Percentiles rank a stretch among this genome's conserved stretches.
phyloP scores from a whole-genome alignment of 208 protist genomes.

The Trypanosoma melophagium region DNA sequence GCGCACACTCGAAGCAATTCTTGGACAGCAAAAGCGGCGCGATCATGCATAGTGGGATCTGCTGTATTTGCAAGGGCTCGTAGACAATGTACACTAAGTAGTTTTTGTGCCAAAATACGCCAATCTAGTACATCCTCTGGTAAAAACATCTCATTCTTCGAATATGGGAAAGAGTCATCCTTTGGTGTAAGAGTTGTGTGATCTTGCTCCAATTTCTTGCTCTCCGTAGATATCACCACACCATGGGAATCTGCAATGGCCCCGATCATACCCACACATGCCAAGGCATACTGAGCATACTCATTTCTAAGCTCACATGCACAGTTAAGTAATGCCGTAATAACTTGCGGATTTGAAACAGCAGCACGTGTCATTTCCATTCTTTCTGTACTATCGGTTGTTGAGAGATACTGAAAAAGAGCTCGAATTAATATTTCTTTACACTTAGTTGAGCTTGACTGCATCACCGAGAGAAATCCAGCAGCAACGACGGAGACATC shows the following conservation, averaged over 20 bases:
- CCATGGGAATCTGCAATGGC: slow-evolving; percentile 37
- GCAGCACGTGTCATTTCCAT: slow-evolving; percentile 61
- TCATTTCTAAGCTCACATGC: slow-evolving; percentile 48
- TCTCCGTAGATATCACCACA: not conserved
- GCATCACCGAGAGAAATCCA: slow-evolving; percentile 73
- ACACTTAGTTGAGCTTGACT: slow-evolving; percentile 69
- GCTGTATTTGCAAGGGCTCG: slow-evolving; percentile 75
- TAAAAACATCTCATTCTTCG: slow-evolving; percentile 4
- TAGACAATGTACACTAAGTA: slow-evolving; percentile 73
- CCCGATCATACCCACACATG: slow-evolving; percentile 75
- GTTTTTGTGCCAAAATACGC: slow-evolving; percentile 53
- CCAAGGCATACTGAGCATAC: slow-evolving; percentile 56
- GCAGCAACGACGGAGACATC: slow-evolving; percentile 29
- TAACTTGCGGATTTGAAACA: slow-evolving; percentile 35
- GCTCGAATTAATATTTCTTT: slow-evolving; percentile 74
- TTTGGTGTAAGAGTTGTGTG: not conserved
- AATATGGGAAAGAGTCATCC: not conserved
- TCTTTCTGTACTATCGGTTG: slow-evolving; percentile 31
- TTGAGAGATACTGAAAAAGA: slow-evolving; percentile 62
- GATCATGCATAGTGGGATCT: slow-evolving; percentile 78
- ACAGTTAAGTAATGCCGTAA: slow-evolving; percentile 69
- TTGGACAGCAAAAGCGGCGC: slow-evolving; percentile 83
- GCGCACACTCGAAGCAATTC: slow-evolving; percentile 76
- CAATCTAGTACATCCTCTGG: slow-evolving; percentile 55
- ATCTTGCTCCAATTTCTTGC: slow-evolving; percentile 6